These are phyloP conservation scores for Penicillium roqueforti DNA, from an alignment of 495 filamentous ascomycete genomes.

Conservation along the genomic window DNA sequence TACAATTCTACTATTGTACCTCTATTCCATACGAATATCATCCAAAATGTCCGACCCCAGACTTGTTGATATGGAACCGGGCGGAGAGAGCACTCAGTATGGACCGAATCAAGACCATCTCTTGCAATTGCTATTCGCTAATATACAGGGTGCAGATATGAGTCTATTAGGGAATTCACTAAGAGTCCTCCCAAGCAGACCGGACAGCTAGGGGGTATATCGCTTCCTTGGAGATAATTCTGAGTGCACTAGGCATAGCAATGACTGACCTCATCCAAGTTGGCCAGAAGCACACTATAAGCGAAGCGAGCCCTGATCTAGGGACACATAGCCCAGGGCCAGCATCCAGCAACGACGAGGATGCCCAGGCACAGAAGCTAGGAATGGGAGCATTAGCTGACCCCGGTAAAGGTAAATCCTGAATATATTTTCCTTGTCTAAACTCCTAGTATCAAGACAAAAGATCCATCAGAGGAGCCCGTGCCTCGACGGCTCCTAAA, in stretches of 20 bases:
- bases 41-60: conserved; percentile 32
- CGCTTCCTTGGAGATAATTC: not conserved
- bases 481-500: conserved; percentile 14
- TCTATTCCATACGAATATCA: not conserved
- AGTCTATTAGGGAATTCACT: conserved; percentile 50
- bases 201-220: conserved; percentile 57
- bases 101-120: not conserved
- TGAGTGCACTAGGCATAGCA: not conserved
- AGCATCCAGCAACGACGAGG: conserved; percentile 20
- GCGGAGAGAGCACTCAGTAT: conserved; percentile 61
- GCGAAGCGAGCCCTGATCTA: conserved; percentile 20
- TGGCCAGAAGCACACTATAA: conserved; percentile 29
- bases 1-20: not conserved
- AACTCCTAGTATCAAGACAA: conserved; percentile 32
- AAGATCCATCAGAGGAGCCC: conserved; percentile 15
- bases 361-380: conserved; percentile 28
- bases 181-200: conserved; percentile 49
- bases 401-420: conserved; percentile 35
- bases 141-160: conserved; percentile 46
- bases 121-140: not conserved
- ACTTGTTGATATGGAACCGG: conserved; percentile 58
- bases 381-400: conserved; percentile 23
- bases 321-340: conserved; percentile 3
- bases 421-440: conserved; percentile 29
- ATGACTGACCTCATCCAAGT: conserved; percentile 15